Evolutionary conservation across 208 protist species (phyloP).

Genomic region (Entamoeba invadens): DNA sequence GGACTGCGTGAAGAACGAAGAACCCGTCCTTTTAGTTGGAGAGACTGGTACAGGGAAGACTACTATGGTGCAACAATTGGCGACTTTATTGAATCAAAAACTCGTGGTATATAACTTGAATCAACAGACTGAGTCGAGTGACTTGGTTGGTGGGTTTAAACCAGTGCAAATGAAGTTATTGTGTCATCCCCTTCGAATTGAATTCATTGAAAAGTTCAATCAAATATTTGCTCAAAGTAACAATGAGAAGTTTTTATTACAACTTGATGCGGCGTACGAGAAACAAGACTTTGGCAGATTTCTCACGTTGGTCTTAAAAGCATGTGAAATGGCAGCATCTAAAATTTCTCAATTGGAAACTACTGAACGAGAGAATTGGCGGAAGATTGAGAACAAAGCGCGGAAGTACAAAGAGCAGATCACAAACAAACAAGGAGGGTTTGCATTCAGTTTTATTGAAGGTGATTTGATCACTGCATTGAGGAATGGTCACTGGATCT

Average conservation of each 20-base stretch:
- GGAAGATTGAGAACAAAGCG: slow-evolving; percentile 4
- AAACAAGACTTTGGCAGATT: neutral
- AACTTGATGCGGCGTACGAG: neutral
- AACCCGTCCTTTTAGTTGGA: slow-evolving; percentile 80
- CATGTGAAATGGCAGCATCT: neutral
- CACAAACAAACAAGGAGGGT: slow-evolving; percentile 31
- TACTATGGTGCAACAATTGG: slow-evolving; percentile 57
- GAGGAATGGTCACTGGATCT: slow-evolving; percentile 85
- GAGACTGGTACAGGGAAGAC: slow-evolving; percentile 93
- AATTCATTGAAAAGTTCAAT: slow-evolving; percentile 52
- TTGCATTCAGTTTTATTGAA: slow-evolving; percentile 93
- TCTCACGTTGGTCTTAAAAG: neutral
- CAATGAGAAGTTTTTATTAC: neutral
- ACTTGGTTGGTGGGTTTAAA: slow-evolving; percentile 96
- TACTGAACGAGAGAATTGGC: slow-evolving; percentile 26
- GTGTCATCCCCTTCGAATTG: slow-evolving; percentile 47
- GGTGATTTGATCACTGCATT: slow-evolving; percentile 73
- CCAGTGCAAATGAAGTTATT: slow-evolving; percentile 72
- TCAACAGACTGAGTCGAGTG: slow-evolving; percentile 89
- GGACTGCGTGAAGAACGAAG: slow-evolving; percentile 59
- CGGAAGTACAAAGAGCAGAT: slow-evolving; percentile 5
- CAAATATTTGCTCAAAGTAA: neutral
- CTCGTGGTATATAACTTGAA: slow-evolving; percentile 85
- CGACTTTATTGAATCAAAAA: slow-evolving; percentile 39
- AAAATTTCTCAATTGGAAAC: neutral